Conservation (phyloP, 768 basidiomycete genomes). For the Pisolithus orientalis region DNA sequence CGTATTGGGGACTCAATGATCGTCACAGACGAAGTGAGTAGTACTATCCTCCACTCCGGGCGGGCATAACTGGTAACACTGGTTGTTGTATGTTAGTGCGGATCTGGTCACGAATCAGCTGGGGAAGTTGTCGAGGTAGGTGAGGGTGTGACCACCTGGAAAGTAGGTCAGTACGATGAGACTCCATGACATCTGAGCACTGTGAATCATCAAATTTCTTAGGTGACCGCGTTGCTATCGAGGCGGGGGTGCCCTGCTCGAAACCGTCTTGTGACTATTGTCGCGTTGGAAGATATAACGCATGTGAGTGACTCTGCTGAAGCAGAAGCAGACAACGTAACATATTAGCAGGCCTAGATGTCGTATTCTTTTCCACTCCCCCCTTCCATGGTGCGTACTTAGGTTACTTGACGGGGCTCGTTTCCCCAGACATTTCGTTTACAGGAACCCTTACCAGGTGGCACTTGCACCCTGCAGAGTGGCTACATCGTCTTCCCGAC, state of each 20-base stretch:
- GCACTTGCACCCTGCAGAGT: constrained; percentile 63
- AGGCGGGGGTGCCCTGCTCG: constrained; percentile 64
- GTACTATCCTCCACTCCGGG: not conserved
- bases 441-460: constrained; percentile 58
- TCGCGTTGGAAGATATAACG: constrained; percentile 60
- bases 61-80: not conserved
- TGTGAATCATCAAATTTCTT: not conserved
- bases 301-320: constrained; percentile 31
- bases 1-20: constrained; percentile 65
- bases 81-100: constrained; percentile 36
- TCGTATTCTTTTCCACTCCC: constrained; percentile 67
- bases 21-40: constrained; percentile 54
- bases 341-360: constrained; percentile 27
- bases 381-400: constrained; percentile 50
- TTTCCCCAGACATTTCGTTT: not conserved
- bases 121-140: constrained; percentile 61
- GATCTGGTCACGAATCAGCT: constrained; percentile 66
- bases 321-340: not conserved
- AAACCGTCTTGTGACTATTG: constrained; percentile 56
- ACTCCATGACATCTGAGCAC: too few species aligned
- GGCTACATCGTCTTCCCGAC: constrained; percentile 60
- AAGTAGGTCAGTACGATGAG: constrained; percentile 35
- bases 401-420: not conserved
- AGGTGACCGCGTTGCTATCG: constrained; percentile 66
- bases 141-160: constrained; percentile 62